Base-by-base conservation (phyloP, 441 rosid species). In the Rhodomyrtus psidioides region DNA sequence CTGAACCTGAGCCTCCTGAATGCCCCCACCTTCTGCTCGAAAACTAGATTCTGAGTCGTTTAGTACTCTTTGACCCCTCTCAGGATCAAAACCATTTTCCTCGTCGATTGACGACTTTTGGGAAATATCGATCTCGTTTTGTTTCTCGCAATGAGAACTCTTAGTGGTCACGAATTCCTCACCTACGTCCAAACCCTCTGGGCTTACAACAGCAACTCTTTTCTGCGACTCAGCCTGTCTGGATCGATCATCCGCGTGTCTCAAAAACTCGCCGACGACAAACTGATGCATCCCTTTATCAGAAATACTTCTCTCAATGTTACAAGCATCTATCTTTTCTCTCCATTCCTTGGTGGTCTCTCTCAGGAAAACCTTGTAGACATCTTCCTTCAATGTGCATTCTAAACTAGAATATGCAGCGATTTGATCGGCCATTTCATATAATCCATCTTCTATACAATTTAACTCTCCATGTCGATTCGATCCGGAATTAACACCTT, bases 311-410 rank as follows among this genome's bases (percentile, higher is more conserved):
- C 26, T 65, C 89, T 89, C 89, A n/a, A 70, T 16, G 58, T 84
- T 54, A 42, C 83, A 83, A 79, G 51, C 87, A 55, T 88, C 88
- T 13, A 87, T 55, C 16, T 88, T 84, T 59, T 83, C 83, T 46
- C 87, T 88, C 88, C 87, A 87, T 82, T 83, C 90, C 83, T 82
- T 83, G 53, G 26, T 49, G 82, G 75, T 81, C 87, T 88, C 92
- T 28, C 86, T 65, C 49, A 91, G 59, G 85, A 84, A 86, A 86
- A 88, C 89, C 89, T 23, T 84, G 56, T n/a, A 70, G 30, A 91
- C 53, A 85, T 88, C 92, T 87, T 90, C 91, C 86, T 85, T 88
- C 82, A 91, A 55, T 1, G 86, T 82, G 59, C 59, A 65, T 82
- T 91, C 90, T 56, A 84, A 84, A 84, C 82, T 82, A 34, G 84